Percentiles rank a stretch among this genome's conserved stretches.
Conservation (phyloP, 1,139 yeast species). For the Kodamaea sp. region DNA sequence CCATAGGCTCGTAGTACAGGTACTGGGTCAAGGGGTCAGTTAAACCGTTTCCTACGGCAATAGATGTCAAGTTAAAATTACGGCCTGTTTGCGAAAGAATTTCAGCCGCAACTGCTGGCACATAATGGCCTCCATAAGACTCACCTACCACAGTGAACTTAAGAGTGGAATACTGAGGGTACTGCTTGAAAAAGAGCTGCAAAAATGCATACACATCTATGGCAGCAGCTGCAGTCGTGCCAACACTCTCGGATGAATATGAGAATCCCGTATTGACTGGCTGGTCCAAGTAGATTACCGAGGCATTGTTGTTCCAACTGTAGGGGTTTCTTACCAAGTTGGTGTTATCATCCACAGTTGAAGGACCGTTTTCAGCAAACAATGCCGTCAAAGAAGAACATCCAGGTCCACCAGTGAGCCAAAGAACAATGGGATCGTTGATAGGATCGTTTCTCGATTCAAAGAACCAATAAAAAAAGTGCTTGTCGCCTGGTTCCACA, state of each 20-base stretch:
- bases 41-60: conserved; percentile 81
- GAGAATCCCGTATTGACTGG: conserved; percentile 81
- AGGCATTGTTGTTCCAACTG: conserved; percentile 71
- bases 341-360: conserved; percentile 50
- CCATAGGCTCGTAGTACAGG: conserved; percentile 76
- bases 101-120: conserved; percentile 77
- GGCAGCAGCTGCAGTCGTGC: conserved; percentile 69
- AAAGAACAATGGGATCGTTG: conserved; percentile 60
- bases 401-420: conserved; percentile 81
- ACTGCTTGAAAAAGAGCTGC: conserved; percentile 73
- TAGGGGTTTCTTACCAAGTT: conserved; percentile 59
- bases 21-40: conserved; percentile 75
- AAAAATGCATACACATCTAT: conserved; percentile 75
- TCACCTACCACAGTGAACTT: conserved; percentile 85
- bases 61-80: conserved; percentile 65
- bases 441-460: conserved; percentile 56
- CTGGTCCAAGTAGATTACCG: conserved; percentile 70
- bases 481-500: conserved; percentile 57
- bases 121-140: conserved; percentile 85
- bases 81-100: conserved; percentile 66
- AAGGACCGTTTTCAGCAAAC: conserved; percentile 68
- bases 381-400: conserved; percentile 70
- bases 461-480: conserved; percentile 78
- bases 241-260: conserved; percentile 58
- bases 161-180: conserved; percentile 57